Base-by-base conservation (phyloP, 208 protist species). In the Wallacemonas sp. region DNA sequence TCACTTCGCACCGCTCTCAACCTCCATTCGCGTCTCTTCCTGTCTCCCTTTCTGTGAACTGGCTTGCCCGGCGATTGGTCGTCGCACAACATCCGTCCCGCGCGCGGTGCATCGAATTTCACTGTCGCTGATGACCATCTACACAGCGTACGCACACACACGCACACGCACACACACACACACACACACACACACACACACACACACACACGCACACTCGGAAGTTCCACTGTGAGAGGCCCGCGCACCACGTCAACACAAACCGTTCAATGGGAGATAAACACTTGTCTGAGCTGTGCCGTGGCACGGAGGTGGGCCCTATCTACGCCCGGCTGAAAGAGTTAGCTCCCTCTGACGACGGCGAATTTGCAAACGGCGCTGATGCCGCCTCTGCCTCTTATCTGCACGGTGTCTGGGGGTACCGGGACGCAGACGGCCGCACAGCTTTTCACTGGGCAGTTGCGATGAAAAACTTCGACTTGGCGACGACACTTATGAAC, bases 391-490 rank as follows among this genome's bases (percentile, higher is more conserved):
- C 32, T 6, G 69, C 45, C 22, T 10, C 46, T n/a, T 75, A 85
- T 54, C 22, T 81, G 32, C 38, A 59, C 37, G 82, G 80, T 13
- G 53, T 92, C 17, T 92, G 82, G 85, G 75, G 82, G 17, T 89
- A 85, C 57, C 86, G 69, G 13, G 92, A 97, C 42, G 81, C 53
- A 33, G 92, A 97, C 48, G 92, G 89, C n/a, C 79, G 92, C 58
- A 95, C 92, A 2, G 84, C 89, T 0, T 75, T 95, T 19, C 92
- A 97, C 66, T 97, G 92, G 92, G 85, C 92, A 0, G 54, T 95
- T 2, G 83, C 89, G 5, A 65, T 94, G 44, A 70, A 77, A 50
- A 92, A 92, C 73, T 94, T 84, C 37, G 76, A 76, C 0, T 63
- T 97, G 21, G 89, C 83, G 2, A 66, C 17, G 6, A 77, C 32